Percentiles rank a stretch among this genome's conserved stretches.
These are phyloP conservation scores for Fusarium duplospermum DNA, from an alignment of 2,329 filamentous ascomycete species.

Conservation along the genomic window DNA sequence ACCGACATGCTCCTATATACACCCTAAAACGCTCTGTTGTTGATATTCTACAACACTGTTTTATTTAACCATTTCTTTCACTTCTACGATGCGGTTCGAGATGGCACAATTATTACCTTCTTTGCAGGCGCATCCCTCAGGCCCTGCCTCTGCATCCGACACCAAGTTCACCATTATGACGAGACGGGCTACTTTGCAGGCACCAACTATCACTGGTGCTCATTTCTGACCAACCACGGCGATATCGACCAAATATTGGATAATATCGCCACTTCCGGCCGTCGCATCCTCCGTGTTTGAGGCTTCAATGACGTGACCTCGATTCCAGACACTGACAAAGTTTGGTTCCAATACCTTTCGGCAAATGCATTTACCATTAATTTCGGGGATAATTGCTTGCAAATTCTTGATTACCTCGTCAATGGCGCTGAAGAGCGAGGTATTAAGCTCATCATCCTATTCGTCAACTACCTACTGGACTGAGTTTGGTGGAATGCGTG, in stretches of 20 bases:
- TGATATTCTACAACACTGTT: background rate
- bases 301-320: conserved; percentile 69
- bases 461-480: conserved; percentile 76
- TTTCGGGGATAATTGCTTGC: conserved; percentile 68
- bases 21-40: background rate
- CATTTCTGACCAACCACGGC: conserved; percentile 60
- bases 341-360: conserved; percentile 65
- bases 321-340: conserved; percentile 43
- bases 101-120: background rate
- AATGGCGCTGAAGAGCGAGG: conserved; percentile 61
- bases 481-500: conserved; percentile 74
- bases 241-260: conserved; percentile 66
- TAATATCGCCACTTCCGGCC: conserved; percentile 61
- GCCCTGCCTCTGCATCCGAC: conserved; percentile 32
- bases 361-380: conserved; percentile 66
- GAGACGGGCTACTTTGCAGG: conserved; percentile 61
- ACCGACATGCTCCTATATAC: background rate
- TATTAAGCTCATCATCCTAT: conserved; percentile 72
- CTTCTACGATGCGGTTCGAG: background rate
- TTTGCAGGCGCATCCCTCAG: background rate
- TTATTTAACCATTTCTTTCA: background rate
- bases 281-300: conserved; percentile 69
- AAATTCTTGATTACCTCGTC: conserved; percentile 41
- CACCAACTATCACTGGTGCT: conserved; percentile 68
- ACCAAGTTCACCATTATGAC: conserved; percentile 56